Conservation (phyloP, 768 basidiomycete species). For the Agaricus sinodeliciosus region DNA sequence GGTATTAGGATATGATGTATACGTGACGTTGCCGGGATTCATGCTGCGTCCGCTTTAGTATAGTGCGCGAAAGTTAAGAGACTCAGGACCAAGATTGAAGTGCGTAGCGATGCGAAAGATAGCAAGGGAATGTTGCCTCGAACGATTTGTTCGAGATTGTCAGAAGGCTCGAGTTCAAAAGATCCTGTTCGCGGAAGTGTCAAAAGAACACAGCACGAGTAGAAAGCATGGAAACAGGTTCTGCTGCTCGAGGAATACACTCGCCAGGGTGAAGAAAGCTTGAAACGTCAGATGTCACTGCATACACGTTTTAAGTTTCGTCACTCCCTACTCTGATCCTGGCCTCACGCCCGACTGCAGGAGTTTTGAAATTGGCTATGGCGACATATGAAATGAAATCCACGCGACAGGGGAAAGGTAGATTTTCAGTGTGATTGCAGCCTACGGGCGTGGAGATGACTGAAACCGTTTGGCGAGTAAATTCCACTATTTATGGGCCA, state of each 20-base stretch:
- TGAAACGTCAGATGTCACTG: background rate
- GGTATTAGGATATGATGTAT: background rate
- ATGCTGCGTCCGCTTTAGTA: background rate
- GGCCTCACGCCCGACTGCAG: no score
- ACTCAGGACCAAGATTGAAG: no score
- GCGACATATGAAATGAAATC: no score
- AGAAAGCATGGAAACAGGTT: background rate
- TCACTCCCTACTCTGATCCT: background rate
- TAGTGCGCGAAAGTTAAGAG: background rate
- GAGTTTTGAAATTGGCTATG: no score
- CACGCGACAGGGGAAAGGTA: no score
- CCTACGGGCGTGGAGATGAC: no score
- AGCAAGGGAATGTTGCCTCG: no score
- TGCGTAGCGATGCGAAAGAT: background rate
- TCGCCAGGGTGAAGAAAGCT: background rate
- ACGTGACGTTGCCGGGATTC: conserved; percentile 8
- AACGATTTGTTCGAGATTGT: background rate
- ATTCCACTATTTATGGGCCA: no score
- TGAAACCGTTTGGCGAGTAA: no score
- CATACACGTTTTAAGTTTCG: background rate
- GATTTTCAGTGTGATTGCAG: no score
- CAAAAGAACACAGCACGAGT: background rate
- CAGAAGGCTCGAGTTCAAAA: background rate
- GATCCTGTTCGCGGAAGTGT: background rate
- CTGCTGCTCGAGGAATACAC: background rate